These are phyloP conservation scores for Hysterium pulicare DNA, from an alignment of 2,329 filamentous ascomycete species.

Conservation along the genomic window DNA sequence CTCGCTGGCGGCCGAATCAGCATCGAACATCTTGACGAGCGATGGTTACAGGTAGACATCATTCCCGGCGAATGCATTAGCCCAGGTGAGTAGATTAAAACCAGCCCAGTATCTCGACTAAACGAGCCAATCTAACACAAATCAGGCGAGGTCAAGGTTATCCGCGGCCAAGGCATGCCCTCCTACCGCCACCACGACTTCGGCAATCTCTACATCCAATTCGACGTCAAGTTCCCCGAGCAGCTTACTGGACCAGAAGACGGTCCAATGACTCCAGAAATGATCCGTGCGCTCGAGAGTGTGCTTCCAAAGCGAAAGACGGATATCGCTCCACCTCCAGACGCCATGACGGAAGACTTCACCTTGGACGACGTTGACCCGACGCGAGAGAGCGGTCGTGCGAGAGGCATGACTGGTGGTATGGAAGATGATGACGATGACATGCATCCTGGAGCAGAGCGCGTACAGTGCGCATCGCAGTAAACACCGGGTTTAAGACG, in stretches of 20 bases:
- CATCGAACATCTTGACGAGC: slow-evolving; percentile 94
- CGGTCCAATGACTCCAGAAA: slow-evolving; percentile 54
- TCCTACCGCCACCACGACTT: slow-evolving; percentile 91
- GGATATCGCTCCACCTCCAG: slow-evolving; percentile 66
- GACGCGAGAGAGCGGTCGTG: slow-evolving; percentile 60
- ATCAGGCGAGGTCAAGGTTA: slow-evolving; percentile 83
- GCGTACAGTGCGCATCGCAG: slow-evolving; percentile 84
- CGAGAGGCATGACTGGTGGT: slow-evolving; percentile 59
- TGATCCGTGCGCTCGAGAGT: slow-evolving; percentile 75
- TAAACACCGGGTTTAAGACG: no score
- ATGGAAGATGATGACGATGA: slow-evolving; percentile 65
- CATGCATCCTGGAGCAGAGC: slow-evolving; percentile 63
- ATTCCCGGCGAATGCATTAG: slow-evolving; percentile 91
- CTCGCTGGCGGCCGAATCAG: slow-evolving; percentile 86
- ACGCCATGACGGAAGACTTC: slow-evolving; percentile 89
- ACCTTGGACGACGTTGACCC: slow-evolving; percentile 81
- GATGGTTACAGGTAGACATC: slow-evolving; percentile 93
- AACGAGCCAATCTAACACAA: slow-evolving; percentile 14
- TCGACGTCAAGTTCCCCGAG: slow-evolving; percentile 92
- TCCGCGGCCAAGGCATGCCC: slow-evolving; percentile 96
- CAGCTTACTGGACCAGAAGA: slow-evolving; percentile 43
- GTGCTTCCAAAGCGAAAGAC: slow-evolving; percentile 71
- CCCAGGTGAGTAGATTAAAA: slow-evolving; percentile 63
- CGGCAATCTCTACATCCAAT: slow-evolving; percentile 96
- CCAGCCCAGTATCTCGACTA: slow-evolving; percentile 3